Percentiles rank a stretch among this genome's conserved stretches.
Conservation (phyloP, 257 asterid genomes). For the Mentha longifolia region DNA sequence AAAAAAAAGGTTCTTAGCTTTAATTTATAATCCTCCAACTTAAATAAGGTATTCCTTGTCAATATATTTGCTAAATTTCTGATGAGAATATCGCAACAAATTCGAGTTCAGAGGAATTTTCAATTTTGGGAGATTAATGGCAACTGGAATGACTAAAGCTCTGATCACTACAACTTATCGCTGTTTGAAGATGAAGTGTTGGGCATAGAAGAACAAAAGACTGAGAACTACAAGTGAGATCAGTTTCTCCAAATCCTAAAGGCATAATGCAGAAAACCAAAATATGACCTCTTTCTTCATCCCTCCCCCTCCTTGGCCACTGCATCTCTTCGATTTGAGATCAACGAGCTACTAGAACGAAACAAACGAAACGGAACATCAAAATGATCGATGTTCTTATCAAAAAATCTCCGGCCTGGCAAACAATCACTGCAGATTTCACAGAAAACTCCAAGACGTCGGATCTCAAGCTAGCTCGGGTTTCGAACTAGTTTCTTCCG, state of each 20-base stretch:
- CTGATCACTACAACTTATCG: neutral
- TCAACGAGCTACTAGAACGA: neutral
- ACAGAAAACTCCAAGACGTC: constrained; percentile 13
- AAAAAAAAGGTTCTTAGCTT: too few relatives aligned
- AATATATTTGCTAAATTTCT: too few relatives aligned
- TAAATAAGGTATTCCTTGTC: too few relatives aligned
- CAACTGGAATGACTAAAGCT: too few relatives aligned
- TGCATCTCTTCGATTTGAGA: neutral
- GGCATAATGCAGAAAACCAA: neutral
- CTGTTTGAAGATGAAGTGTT: neutral
- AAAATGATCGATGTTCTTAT: neutral
- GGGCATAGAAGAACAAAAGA: neutral
- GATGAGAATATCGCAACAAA: too few relatives aligned
- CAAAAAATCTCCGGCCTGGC: neutral
- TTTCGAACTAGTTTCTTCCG: constrained; percentile 47
- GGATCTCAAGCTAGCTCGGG: constrained; percentile 43
- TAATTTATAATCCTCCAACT: too few relatives aligned
- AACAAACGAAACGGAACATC: constrained; percentile 5
- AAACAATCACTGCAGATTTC: neutral
- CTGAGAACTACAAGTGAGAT: neutral
- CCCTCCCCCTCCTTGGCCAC: neutral
- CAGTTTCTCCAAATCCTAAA: neutral
- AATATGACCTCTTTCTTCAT: neutral
- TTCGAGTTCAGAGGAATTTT: too few relatives aligned
- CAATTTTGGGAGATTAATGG: too few relatives aligned